Conservation (phyloP, 2,329 filamentous ascomycete species). For the Mariannaea elegans region DNA sequence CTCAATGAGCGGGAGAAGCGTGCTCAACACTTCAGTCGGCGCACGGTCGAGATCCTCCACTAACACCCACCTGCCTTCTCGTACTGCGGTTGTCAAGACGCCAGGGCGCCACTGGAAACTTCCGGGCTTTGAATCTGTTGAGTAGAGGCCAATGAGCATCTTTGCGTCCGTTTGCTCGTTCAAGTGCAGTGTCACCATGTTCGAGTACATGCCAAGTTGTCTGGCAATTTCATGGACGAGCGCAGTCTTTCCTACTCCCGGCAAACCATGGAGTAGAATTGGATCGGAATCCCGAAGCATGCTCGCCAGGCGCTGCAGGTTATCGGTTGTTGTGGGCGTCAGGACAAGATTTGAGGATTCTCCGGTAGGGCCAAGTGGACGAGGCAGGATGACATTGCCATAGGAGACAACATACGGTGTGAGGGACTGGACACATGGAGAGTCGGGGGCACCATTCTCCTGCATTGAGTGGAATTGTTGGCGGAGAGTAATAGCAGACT, state of each 20-base stretch:
- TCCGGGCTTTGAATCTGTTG: constrained; percentile 85
- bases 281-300: constrained; percentile 75
- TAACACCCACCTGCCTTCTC: constrained; percentile 93
- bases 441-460: constrained; percentile 16
- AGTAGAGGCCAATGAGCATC: constrained; percentile 92
- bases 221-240: constrained; percentile 83
- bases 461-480: constrained; percentile 45
- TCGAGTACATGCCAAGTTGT: constrained; percentile 78
- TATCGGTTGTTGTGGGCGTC: constrained; percentile 77
- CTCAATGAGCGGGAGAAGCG: constrained; percentile 91
- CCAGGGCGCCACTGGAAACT: constrained; percentile 93
- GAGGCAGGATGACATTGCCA: constrained; percentile 73
- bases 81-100: constrained; percentile 91
- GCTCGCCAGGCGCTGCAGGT: constrained; percentile 74
- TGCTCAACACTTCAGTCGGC: constrained; percentile 93
- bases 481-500: constrained; percentile 54
- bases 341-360: constrained; percentile 65
- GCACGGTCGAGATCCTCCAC: constrained; percentile 97
- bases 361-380: constrained; percentile 60
- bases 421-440: constrained; percentile 51
- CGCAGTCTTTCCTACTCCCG: constrained; percentile 91
- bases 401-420: constrained; percentile 71
- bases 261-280: constrained; percentile 81
- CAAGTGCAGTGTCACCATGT: constrained; percentile 92
- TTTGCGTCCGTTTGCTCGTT: constrained; percentile 99